Percentiles rank a stretch among this genome's conserved stretches.
Conservation (phyloP, 2,329 filamentous ascomycete species). For the Aspergillaceae sp. region DNA sequence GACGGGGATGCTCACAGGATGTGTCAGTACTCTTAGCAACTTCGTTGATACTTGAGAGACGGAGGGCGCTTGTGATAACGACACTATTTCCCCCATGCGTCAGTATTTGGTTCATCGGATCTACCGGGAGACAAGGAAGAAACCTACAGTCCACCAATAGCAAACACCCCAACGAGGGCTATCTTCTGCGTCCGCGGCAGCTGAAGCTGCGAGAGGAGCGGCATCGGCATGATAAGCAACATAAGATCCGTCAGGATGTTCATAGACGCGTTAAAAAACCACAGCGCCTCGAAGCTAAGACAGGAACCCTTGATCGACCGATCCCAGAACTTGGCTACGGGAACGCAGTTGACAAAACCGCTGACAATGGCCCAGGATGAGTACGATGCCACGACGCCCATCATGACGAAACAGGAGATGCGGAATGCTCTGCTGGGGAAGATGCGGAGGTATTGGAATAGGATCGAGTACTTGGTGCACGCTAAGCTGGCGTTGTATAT, state of each 20-base stretch:
- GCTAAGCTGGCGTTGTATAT: slow-evolving; percentile 26
- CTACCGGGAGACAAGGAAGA: too few species aligned
- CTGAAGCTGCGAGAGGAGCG: slow-evolving; percentile 31
- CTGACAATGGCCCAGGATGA: slow-evolving; percentile 28
- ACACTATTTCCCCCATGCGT: slow-evolving; percentile 10
- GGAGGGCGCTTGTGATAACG: slow-evolving; percentile 25
- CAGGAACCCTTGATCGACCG: slow-evolving; percentile 27
- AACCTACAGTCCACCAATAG: slow-evolving; percentile 33
- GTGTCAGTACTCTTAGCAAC: slow-evolving; percentile 20
- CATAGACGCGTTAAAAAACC: slow-evolving; percentile 35
- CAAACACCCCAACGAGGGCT: slow-evolving; percentile 34
- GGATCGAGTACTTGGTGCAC: slow-evolving; percentile 38
- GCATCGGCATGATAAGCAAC: slow-evolving; percentile 36
- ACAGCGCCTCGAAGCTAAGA: slow-evolving; percentile 31
- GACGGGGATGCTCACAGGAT: slow-evolving; percentile 13
- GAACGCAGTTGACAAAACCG: slow-evolving; percentile 35
- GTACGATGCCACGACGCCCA: slow-evolving; percentile 23
- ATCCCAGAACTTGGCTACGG: slow-evolving; percentile 36
- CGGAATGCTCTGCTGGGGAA: slow-evolving; percentile 28
- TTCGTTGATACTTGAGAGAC: slow-evolving; percentile 17
- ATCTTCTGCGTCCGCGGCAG: slow-evolving; percentile 36
- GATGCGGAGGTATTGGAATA: slow-evolving; percentile 41
- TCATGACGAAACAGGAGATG: slow-evolving; percentile 25
- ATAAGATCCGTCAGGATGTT: slow-evolving; percentile 38
- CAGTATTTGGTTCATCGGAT: too few species aligned